Base-by-base conservation (phyloP, 2,329 filamentous ascomycete species). In the Claviceps digitariae region DNA sequence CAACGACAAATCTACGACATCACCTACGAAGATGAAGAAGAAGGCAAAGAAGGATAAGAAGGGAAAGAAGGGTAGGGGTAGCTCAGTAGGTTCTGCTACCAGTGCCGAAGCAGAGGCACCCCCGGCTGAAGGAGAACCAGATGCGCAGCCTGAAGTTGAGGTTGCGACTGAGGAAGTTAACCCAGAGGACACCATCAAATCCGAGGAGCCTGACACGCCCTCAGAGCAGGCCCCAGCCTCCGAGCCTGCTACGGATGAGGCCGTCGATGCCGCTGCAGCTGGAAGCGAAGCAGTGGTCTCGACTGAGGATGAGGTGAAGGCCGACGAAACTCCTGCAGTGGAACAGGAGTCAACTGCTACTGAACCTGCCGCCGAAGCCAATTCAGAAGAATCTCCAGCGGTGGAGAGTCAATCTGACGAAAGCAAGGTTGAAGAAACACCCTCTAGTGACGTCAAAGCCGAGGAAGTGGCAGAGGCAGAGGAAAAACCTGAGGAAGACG, bases 1-100 rank as follows among this genome's bases (percentile, higher is more conserved):
- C 45, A 53, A 55, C 2, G 52, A 57, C 21, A 55, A 53, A 40
- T 17, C 48, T 41, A 41, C 57, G 47, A 48, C 59, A 27, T 52
- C 60, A 41, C 27, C 46, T 36, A 57, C 54, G n/a, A 63, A 63
- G 56, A 64, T 61, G 57, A 56, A 56, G 46, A 64, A 62, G 59
- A 57, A 55, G 45, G 52, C n/a, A n/a, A 63, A 61, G 52, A 61
- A 59, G 52, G 55, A 60, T n/a, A 59, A 62, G 45, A 54, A 57
- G 38, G 56, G 27, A 15, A 57, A 57, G 27, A 27, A 12, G 20
- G 44, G 25, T 8, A n/a, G n/a, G n/a, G n/a, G n/a, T n/a, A n/a
- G n/a, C n/a, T 25, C 38, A 25, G 45, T 29, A n/a, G 51, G 21
- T 8, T n/a, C 44, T 20, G 20, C 45, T 1, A 15, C 53, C 8